Evolutionary conservation across 1,284 basidiomycete species (phyloP), one percentile per base, ranked within the genome.

Genomic region (Sporisorium graminicola): DNA sequence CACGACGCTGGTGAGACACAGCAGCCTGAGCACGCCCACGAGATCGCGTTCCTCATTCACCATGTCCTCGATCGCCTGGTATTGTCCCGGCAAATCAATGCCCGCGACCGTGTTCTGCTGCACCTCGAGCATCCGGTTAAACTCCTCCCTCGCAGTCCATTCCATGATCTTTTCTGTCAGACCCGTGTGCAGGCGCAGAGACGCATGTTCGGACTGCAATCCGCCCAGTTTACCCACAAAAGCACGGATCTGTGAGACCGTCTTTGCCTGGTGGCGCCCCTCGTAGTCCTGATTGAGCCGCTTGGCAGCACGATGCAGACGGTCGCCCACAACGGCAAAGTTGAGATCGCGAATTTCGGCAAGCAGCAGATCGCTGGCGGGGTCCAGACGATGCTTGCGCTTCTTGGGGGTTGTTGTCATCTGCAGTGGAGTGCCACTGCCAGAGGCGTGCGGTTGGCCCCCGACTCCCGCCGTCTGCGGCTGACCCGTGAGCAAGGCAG

Each of bases 141-240:
- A 99, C 58, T 91, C 88, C 43, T 96, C 93, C 24, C 74, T 54
- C 61, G 90, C 89, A 2, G 95, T 98, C 74, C 92, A 88, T 14
- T 92, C 90, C 78, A 95, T 91, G 49, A 99, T 89, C 83, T 93
- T 88, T 86, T 99, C 97, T n/a, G 94, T 95, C 42, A 99, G 86
- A 16, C 92, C 92, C 54, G 95, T 99, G 86, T 99, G 96, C 59
- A 98, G 87, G 63, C 92, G 89, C 70, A 99, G 86, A 43, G 92
- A 91, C 82, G 95, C 93, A 81, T 98, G 95, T 81, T 98, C 95
- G 26, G 89, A 90, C 86, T 98, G 94, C 73, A 99, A 87, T 1
- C 94, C 93, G 40, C 94, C 94, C 2, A 99, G 88, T 83, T 93
- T 94, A 16, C 95, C 94, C 9, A 99, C 96, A 86, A 99, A 98